These are phyloP conservation scores for Brassica napus DNA, from an alignment of 345 rosid genomes.

Conservation along the genomic window DNA sequence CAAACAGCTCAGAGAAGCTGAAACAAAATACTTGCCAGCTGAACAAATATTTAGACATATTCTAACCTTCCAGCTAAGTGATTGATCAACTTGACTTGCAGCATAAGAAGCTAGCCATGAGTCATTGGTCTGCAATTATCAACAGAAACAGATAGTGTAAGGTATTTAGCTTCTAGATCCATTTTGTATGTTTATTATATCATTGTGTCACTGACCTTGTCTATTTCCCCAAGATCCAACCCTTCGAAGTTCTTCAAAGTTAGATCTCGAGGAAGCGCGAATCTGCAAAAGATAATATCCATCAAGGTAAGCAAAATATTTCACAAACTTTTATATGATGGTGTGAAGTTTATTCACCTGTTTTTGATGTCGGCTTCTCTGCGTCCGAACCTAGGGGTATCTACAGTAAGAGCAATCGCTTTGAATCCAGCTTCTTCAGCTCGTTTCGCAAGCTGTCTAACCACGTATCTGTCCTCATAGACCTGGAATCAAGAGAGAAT, in stretches of 20 bases:
- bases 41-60: no score
- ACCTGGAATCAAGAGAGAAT: conserved; percentile 48
- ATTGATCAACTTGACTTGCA: neutral
- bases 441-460: conserved; percentile 77
- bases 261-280: neutral
- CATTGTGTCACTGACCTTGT: neutral
- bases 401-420: no score
- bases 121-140: neutral
- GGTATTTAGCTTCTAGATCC: neutral
- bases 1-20: neutral
- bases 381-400: no score
- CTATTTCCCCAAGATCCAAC: neutral
- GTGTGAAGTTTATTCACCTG: no score
- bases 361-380: no score
- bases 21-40: no score
- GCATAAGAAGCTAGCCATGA: neutral
- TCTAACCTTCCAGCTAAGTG: neutral
- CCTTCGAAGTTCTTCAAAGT: neutral
- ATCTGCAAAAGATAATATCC: neutral
- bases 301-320: no score
- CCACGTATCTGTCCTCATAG: conserved; percentile 76
- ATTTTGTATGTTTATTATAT: neutral
- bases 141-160: no score
- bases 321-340: no score
- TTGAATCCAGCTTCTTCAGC: conserved; percentile 77